These are phyloP conservation scores for Brassica balearica DNA, from an alignment of 441 rosid species.

Conservation along the genomic window DNA sequence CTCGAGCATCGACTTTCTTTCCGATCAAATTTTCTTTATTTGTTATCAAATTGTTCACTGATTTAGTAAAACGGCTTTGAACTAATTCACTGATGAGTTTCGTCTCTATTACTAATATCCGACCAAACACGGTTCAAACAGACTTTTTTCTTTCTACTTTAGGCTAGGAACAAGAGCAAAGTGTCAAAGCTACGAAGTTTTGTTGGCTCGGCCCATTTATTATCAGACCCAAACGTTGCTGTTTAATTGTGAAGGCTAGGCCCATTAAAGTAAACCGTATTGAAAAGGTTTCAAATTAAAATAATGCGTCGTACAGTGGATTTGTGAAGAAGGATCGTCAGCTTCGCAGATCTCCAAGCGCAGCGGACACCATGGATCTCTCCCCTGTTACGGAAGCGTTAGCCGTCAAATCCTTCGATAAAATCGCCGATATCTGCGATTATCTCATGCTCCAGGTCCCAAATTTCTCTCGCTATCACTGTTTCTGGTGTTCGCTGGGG, in stretches of 20 bases:
- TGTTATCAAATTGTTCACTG: too few relatives aligned
- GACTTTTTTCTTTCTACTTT: too few relatives aligned
- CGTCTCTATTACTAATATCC: too few relatives aligned
- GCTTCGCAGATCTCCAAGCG: not conserved
- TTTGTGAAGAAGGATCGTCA: not conserved
- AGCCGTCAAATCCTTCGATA: constrained; percentile 62
- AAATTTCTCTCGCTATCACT: constrained; percentile 4
- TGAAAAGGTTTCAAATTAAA: not conserved
- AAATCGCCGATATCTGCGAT: constrained; percentile 82
- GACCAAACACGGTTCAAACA: too few relatives aligned
- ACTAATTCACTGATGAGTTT: too few relatives aligned
- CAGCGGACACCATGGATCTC: constrained; percentile 59
- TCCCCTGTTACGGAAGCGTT: constrained; percentile 62
- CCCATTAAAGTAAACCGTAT: not conserved
- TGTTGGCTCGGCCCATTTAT: constrained; percentile 20
- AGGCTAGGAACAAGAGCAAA: not conserved
- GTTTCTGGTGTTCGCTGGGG: constrained; percentile 6
- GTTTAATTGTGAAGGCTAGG: not conserved
- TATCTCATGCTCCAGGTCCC: constrained; percentile 76
- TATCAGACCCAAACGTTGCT: too few relatives aligned
- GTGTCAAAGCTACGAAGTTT: not conserved
- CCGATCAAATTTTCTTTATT: too few relatives aligned
- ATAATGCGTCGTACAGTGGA: not conserved
- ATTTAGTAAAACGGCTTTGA: too few relatives aligned
- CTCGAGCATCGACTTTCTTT: too few relatives aligned